A percentile compares a stretch with the other conserved stretches of the same genome.
Conservation (phyloP, 1,139 yeast species). For the Protomyces inundatus region DNA sequence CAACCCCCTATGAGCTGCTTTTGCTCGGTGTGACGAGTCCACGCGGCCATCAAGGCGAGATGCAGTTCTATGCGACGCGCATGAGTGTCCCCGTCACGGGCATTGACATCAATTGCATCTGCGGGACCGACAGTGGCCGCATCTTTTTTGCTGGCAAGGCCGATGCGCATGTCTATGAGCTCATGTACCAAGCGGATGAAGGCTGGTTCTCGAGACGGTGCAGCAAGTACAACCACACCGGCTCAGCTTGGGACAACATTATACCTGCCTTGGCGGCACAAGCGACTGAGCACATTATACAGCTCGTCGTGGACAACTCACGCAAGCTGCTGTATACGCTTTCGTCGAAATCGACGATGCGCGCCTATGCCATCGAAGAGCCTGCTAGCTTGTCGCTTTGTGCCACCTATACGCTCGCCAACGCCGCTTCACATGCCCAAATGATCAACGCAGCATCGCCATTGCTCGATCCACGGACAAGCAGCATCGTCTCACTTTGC, state of each 20-base stretch:
- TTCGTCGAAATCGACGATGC: slow-evolving; percentile 73
- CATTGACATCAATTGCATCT: slow-evolving; percentile 60
- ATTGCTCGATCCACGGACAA: slow-evolving; percentile 34
- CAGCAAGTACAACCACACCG: slow-evolving; percentile 60
- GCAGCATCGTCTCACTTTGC: slow-evolving; percentile 53
- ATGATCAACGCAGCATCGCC: slow-evolving; percentile 40
- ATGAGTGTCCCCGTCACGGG: slow-evolving; percentile 76
- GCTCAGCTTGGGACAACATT: slow-evolving; percentile 30
- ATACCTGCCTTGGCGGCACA: slow-evolving; percentile 28
- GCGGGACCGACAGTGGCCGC: slow-evolving; percentile 64
- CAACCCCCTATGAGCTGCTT: slow-evolving; percentile 76
- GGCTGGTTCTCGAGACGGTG: slow-evolving; percentile 85
- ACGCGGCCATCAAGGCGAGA: slow-evolving; percentile 41
- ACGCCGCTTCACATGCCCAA: slow-evolving; percentile 38
- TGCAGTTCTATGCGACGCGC: slow-evolving; percentile 76
- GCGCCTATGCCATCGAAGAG: slow-evolving; percentile 58
- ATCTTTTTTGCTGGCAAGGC: slow-evolving; percentile 81
- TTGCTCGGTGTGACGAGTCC: slow-evolving; percentile 67
- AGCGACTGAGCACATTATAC: slow-evolving; percentile 54
- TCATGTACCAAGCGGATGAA: slow-evolving; percentile 77
- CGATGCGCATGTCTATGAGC: slow-evolving; percentile 79
- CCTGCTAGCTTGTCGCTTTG: slow-evolving; percentile 34
- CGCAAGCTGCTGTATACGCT: slow-evolving; percentile 74
- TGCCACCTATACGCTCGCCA: slow-evolving; percentile 37
- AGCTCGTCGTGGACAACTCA: slow-evolving; percentile 68